Percentiles rank a stretch among this genome's conserved stretches.
These are phyloP conservation scores for Trifolium pratense DNA, from an alignment of 306 rosid species.

Conservation along the genomic window DNA sequence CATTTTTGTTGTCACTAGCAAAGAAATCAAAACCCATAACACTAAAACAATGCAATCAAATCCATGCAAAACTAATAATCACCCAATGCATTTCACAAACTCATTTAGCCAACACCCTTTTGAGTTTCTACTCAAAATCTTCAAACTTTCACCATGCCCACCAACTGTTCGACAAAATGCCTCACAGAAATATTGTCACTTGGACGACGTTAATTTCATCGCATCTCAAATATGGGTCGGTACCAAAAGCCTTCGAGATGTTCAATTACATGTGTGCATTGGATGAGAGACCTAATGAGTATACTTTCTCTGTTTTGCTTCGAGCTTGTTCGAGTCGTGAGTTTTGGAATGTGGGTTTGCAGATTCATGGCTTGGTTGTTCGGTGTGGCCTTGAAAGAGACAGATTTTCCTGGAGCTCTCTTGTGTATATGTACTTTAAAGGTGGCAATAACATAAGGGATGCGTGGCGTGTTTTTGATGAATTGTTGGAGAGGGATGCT, in stretches of 20 bases:
- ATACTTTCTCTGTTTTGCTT: slow-evolving; percentile 50
- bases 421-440: slow-evolving; percentile 54
- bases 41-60: slow-evolving; percentile 51
- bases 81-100: slow-evolving; percentile 49
- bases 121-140: slow-evolving; percentile 41
- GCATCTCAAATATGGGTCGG: slow-evolving; percentile 49
- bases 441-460: slow-evolving; percentile 33
- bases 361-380: slow-evolving; percentile 53
- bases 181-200: slow-evolving; percentile 54
- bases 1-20: slow-evolving; percentile 44
- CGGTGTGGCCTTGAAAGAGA: slow-evolving; percentile 52
- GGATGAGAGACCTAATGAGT: slow-evolving; percentile 57
- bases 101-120: slow-evolving; percentile 55
- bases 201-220: slow-evolving; percentile 63
- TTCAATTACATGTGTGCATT: slow-evolving; percentile 50
- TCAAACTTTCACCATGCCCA: slow-evolving; percentile 48
- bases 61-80: slow-evolving; percentile 54
- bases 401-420: slow-evolving; percentile 57
- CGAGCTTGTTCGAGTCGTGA: slow-evolving; percentile 49
- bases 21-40: slow-evolving; percentile 41
- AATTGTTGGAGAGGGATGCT: slow-evolving; percentile 50
- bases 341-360: slow-evolving; percentile 48
- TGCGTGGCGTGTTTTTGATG: slow-evolving; percentile 46
- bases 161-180: slow-evolving; percentile 53
- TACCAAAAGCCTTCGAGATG: slow-evolving; percentile 45